Evolutionary conservation across 2,329 filamentous ascomycete species (phyloP), one percentile per base, ranked within the genome.

Genomic region (Fusarium newnesense): DNA sequence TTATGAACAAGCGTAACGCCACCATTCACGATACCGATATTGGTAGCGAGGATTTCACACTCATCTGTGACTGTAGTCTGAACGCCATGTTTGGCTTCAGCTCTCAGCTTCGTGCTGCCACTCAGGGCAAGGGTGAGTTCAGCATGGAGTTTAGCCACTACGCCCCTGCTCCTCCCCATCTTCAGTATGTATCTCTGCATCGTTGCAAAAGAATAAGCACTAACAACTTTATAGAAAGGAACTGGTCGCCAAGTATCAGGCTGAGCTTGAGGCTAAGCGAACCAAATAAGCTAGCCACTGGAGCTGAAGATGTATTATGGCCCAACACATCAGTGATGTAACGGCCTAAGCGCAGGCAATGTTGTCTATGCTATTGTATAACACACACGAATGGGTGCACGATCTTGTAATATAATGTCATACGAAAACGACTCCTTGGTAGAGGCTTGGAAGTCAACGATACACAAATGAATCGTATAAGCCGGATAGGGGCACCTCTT

Each of bases 91-190:
- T 99, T 82, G 96, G 96, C 72, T 98, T 99, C 85, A 95, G 92
- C 79, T 94, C 92, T 46, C 94, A 97, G 84, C 85, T 99, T 75
- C 90, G 96, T 77, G 96, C 96, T 19, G 94, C 95, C 28, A 98
- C 95, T 5, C 96, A 99, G 85, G 96, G 96, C 71, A 99, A 99
- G 88, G 96, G 96, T 79, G 96, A 99, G 86, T 99, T 98, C 81
- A 93, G 90, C 79, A 98, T 99, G 96, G 96, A 99, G 85, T 99
- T 99, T 80, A 96, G 93, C 83, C 96, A 98, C 85, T 99, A 99
- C 79, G 91, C 93, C 59, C 88, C 94, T 58, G 94, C 96, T 67
- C 93, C 95, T 54, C 90, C 91, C 78, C 95, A 98, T 81, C 82
- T 98, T 82, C 96, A 99, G 92, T 93, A 92, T 81, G 91, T 90